Base-by-base conservation (phyloP, 805 yeast species). In the Candida arabinofermentans region DNA sequence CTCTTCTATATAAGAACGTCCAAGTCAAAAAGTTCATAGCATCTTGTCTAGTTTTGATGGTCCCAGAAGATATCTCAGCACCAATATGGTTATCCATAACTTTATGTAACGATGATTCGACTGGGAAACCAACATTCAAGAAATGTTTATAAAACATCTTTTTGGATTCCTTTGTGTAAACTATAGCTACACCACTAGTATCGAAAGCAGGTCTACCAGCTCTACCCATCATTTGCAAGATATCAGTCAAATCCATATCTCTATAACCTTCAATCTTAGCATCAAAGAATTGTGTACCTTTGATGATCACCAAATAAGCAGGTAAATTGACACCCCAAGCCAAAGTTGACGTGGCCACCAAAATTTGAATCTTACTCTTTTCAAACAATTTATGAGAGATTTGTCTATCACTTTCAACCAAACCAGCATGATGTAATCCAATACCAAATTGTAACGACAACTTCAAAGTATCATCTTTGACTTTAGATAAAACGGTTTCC, bases 311-410 rank as follows among this genome's bases (percentile, higher is more conserved):
- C 50, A 84, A 66, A 62, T 83, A 84, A 0, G 93, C 91, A 1
- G 91, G 91, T 48, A 85, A 69, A 53, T 84, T 85, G 36, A 85
- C 91, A 62, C 91, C 91, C 91, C 91, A 85, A 0, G 93, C 91
- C 48, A 85, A 70, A 1, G 91, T 85, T n/a, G 88, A 81, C 0
- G 93, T 84, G 2, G 91, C 90, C 29, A 85, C 70, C 46, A 84
- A 69, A 34, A 84, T 75, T 62, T 85, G 93, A 37, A 84, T 74
- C 57, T 81, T 83, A 34, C 62, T 80, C n/a, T 70, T 63, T 43
- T 83, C 87, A 61, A 84, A 84, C 29, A 84, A 62, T 51, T 79
- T 78, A 54, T 84, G 91, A 4, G 86, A 75, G 13, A 84, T 71
- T 48, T 76, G 76, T 44, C 93, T 71, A 57, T 84, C 93, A 16